A percentile compares a stretch with the other conserved stretches of the same genome.
phyloP scores from a whole-genome alignment of 1,139 yeast species.

The Yamadazyma triangularis region DNA sequence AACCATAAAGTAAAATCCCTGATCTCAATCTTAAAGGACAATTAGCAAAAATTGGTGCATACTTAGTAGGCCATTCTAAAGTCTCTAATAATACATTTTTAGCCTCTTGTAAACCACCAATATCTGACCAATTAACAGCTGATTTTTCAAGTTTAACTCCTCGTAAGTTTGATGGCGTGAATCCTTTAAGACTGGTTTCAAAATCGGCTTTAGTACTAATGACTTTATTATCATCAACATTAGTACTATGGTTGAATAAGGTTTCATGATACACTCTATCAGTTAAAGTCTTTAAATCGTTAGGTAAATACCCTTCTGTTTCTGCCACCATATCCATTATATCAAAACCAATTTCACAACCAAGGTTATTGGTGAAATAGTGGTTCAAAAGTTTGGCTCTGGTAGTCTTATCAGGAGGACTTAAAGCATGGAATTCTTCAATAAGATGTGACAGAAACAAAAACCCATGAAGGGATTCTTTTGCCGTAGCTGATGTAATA shows the following conservation, averaged over 20 bases:
- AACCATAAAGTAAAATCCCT: conserved; percentile 87
- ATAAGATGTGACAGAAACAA: conserved; percentile 68
- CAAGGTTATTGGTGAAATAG: conserved; percentile 34
- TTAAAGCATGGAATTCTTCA: conserved; percentile 57
- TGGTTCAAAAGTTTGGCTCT: conserved; percentile 50
- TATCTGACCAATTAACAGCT: conserved; percentile 74
- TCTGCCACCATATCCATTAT: conserved; percentile 68
- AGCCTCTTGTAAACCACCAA: conserved; percentile 82
- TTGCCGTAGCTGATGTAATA: conserved; percentile 57
- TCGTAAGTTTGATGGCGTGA: conserved; percentile 74
- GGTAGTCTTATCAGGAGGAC: conserved; percentile 66
- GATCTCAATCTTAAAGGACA: conserved; percentile 87
- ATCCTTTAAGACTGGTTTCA: conserved; percentile 57
- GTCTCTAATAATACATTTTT: conserved; percentile 78
- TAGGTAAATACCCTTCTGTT: conserved; percentile 88
- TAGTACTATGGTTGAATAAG: conserved; percentile 25
- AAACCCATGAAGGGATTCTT: conserved; percentile 58
- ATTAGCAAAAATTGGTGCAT: conserved; percentile 86
- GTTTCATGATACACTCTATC: conserved; percentile 74
- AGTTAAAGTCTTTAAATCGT: conserved; percentile 67
- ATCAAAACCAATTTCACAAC: conserved; percentile 41
- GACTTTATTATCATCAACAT: conserved; percentile 11
- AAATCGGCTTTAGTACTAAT: conserved; percentile 34
- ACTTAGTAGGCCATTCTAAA: conserved; percentile 94
- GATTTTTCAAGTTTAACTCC: conserved; percentile 86